Conservation (phyloP, 2,329 filamentous ascomycete genomes). For the Didymellaceae sp. region DNA sequence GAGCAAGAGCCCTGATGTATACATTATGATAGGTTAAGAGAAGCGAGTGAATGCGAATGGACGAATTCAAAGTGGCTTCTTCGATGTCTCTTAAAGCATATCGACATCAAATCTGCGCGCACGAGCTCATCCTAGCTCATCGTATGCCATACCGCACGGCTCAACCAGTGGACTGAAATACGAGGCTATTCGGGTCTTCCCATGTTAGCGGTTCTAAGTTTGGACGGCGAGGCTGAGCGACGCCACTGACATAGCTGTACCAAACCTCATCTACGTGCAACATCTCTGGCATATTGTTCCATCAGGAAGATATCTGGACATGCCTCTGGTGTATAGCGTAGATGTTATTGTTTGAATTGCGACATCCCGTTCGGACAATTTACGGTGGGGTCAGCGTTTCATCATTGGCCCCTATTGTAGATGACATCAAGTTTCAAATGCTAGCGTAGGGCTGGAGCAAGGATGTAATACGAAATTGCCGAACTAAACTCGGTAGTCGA, state of each 20-base stretch:
- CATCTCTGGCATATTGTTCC: too few species aligned
- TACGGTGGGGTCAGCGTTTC: not conserved
- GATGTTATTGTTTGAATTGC: too few species aligned
- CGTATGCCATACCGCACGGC: not conserved
- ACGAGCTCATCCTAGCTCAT: not conserved
- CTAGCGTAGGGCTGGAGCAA: not conserved
- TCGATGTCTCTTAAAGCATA: not conserved
- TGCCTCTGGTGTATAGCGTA: too few species aligned
- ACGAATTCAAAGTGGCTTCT: not conserved
- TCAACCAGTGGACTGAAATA: not conserved
- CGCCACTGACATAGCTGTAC: not conserved
- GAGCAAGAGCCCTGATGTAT: constrained; percentile 13
- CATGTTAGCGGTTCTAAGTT: not conserved
- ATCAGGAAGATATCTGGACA: too few species aligned
- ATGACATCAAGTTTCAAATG: not conserved
- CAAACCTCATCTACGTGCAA: too few species aligned
- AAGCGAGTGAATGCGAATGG: not conserved
- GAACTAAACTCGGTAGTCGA: not conserved
- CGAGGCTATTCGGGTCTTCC: not conserved
- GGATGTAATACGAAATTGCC: not conserved
- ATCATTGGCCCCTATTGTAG: not conserved
- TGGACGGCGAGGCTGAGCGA: not conserved
- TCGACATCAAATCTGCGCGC: not conserved
- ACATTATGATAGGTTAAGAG: constrained; percentile 8
- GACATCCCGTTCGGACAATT: not conserved